phyloP scores from a whole-genome alignment of 2,329 filamentous ascomycete species.

The Zelopaecilomyces penicillatus region DNA sequence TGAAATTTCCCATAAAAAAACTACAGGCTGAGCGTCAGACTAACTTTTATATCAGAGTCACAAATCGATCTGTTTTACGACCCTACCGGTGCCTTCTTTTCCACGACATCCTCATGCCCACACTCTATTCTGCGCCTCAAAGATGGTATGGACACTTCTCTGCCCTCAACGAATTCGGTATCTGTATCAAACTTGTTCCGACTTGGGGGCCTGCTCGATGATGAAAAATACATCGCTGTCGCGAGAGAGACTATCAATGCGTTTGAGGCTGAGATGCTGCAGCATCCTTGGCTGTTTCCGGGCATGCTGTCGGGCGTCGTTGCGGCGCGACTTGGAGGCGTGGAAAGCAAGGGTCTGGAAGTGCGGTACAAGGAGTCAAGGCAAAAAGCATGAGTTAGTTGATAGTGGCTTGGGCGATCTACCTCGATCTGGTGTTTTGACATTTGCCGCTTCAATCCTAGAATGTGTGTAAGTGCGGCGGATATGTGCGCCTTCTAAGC shows the following conservation, averaged over 20 bases:
- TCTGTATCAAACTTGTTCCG: constrained; percentile 84
- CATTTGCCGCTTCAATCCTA: too few relatives aligned
- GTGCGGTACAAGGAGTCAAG: constrained; percentile 17
- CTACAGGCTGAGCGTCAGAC: background rate
- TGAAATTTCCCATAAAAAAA: too few relatives aligned
- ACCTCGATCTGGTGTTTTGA: too few relatives aligned
- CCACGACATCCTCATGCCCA: constrained; percentile 52
- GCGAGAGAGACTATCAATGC: constrained; percentile 70
- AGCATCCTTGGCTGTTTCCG: constrained; percentile 88
- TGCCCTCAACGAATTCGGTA: constrained; percentile 83
- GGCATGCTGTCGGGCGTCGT: constrained; percentile 72
- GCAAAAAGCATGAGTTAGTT: constrained; percentile 10
- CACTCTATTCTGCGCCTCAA: constrained; percentile 81
- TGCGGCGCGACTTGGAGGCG: constrained; percentile 57
- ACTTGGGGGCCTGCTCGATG: constrained; percentile 60
- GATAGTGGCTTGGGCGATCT: too few relatives aligned
- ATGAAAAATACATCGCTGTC: constrained; percentile 52
- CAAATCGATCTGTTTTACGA: constrained; percentile 78
- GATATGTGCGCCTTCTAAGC: too few relatives aligned
- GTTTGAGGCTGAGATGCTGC: constrained; percentile 84
- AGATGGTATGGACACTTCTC: constrained; percentile 87
- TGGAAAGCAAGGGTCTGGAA: constrained; percentile 31
- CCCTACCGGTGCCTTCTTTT: constrained; percentile 61
- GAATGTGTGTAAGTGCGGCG: too few relatives aligned
- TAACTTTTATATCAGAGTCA: constrained; percentile 39